Base-by-base conservation (phyloP, 352 stramenopile genomes). In the Globisporangium cederbergense region DNA sequence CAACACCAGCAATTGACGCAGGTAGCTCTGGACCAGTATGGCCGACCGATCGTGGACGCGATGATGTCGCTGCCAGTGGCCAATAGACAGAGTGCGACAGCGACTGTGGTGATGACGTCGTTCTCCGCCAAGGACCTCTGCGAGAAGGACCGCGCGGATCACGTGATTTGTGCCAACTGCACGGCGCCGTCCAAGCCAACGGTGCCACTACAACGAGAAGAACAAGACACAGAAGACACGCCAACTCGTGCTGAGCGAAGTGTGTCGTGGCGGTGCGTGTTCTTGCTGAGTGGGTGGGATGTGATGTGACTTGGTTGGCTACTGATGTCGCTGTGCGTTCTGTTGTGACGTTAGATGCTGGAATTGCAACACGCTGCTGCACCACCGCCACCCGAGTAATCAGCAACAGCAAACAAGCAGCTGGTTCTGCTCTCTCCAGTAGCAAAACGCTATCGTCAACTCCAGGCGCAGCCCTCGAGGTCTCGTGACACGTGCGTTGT, bases 41-140 rank as follows among this genome's bases (percentile, higher is more conserved):
- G 20, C 3, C 49, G 60, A 0, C 60, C 49, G 25, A 51, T 65
- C 38, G 60, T 65, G 47, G 51, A 58, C 34, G 60, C 60, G 4
- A 16, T 65, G 50, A 22, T 65, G 50, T 40, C 50, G 16, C 60
- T 54, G 2, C 50, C 60, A 11, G 60, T 60, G 0, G 50, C 45
- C 46, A 20, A 46, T 4, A 14, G 14, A 2, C 60, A 60, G 34
- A 49, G 51, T 13, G 38, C 51, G 51, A 55, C 38, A 0, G 20
- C 18, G 52, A 30, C 52, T 22, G 53, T 59, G 53, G 53, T 59
- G 53, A 18, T 60, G 5, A 57, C 47, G 40, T 53, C 25, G 42
- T 66, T 66, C n/a, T 6, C 40, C 9, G 40, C 50, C 18, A 20
- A 20, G 14, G 50, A 66, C 20, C 25, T 66, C 1, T 38, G 40